These are phyloP conservation scores for Zygosaccharomyces pseudobailii DNA, from an alignment of 1,139 yeast species.

Conservation along the genomic window DNA sequence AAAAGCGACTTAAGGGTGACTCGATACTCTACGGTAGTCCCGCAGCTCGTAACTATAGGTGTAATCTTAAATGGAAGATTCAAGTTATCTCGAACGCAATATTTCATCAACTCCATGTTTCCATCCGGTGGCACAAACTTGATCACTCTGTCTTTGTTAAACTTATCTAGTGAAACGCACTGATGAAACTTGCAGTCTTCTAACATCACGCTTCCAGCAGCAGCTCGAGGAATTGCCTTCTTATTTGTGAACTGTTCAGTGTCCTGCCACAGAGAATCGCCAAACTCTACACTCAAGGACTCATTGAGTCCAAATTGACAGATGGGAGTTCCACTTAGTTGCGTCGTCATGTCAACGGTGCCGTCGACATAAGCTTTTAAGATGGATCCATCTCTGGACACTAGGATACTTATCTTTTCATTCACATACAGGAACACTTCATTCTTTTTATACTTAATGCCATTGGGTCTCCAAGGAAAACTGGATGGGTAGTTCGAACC, in stretches of 20 bases:
- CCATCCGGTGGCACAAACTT: slow-evolving; percentile 91
- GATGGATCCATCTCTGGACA: slow-evolving; percentile 56
- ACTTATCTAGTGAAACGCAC: slow-evolving; percentile 68
- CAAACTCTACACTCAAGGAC: slow-evolving; percentile 25
- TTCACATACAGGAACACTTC: slow-evolving; percentile 73
- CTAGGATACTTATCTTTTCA: slow-evolving; percentile 68
- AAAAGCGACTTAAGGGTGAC: slow-evolving; percentile 59
- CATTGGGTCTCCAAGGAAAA: slow-evolving; percentile 67
- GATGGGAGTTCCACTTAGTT: slow-evolving; percentile 68
- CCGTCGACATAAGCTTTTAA: slow-evolving; percentile 77
- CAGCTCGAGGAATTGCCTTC: slow-evolving; percentile 38
- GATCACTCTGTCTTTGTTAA: slow-evolving; percentile 62
- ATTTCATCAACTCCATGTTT: slow-evolving; percentile 79
- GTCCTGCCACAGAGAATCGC: slow-evolving; percentile 41
- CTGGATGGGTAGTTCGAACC: slow-evolving; percentile 28
- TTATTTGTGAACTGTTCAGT: slow-evolving; percentile 39
- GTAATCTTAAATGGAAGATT: slow-evolving; percentile 67
- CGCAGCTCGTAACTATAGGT: slow-evolving; percentile 49
- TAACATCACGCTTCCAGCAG: slow-evolving; percentile 50
- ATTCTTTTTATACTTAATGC: slow-evolving; percentile 74
- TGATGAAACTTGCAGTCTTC: slow-evolving; percentile 88
- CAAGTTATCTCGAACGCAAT: slow-evolving; percentile 55
- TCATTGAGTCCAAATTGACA: slow-evolving; percentile 63
- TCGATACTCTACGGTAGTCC: slow-evolving; percentile 50
- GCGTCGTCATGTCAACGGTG: slow-evolving; percentile 63